Evolutionary conservation across 106 monocot species (phyloP).

Genomic region (Alisma plantagoaquatica): DNA sequence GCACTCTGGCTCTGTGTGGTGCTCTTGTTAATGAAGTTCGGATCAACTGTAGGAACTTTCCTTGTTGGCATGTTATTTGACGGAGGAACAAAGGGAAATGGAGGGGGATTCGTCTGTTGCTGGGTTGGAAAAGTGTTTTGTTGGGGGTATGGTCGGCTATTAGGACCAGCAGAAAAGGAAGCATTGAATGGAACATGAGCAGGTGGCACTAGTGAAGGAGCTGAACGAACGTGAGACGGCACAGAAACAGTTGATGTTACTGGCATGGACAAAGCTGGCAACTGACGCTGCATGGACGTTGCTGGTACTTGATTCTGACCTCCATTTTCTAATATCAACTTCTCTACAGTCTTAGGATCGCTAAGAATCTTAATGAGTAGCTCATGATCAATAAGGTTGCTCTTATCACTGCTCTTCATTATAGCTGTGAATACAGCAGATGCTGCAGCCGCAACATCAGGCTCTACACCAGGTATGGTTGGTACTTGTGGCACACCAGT

Average conservation of each 20-base stretch:
- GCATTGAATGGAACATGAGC: background rate
- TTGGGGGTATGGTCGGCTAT: background rate
- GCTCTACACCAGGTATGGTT: slow-evolving; percentile 15
- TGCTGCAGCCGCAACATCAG: slow-evolving; percentile 77
- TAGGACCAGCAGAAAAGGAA: background rate
- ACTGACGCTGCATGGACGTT: slow-evolving; percentile 2
- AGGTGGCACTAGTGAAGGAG: background rate
- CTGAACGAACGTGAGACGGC: background rate
- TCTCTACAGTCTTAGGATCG: slow-evolving; percentile 54
- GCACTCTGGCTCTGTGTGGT: slow-evolving; percentile 66
- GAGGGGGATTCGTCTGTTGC: background rate
- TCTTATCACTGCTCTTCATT: slow-evolving; percentile 53
- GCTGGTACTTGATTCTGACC: slow-evolving; percentile 11
- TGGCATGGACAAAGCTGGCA: background rate
- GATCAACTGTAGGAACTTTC: slow-evolving; percentile 15
- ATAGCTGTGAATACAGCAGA: slow-evolving; percentile 70
- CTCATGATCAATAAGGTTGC: slow-evolving; percentile 62
- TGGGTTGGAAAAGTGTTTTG: background rate
- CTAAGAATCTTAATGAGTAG: slow-evolving; percentile 75
- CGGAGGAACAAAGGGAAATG: background rate
- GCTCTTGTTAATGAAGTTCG: slow-evolving; percentile 40
- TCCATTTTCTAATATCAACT: slow-evolving; percentile 33
- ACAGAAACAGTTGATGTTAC: background rate
- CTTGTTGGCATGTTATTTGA: background rate
- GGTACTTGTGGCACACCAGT: slow-evolving; percentile 2